A percentile compares a stretch with the other conserved stretches of the same genome.
These are phyloP conservation scores for Miscanthus lutarioriparius DNA, from an alignment of 176 grass and related monocot genomes.

Conservation along the genomic window DNA sequence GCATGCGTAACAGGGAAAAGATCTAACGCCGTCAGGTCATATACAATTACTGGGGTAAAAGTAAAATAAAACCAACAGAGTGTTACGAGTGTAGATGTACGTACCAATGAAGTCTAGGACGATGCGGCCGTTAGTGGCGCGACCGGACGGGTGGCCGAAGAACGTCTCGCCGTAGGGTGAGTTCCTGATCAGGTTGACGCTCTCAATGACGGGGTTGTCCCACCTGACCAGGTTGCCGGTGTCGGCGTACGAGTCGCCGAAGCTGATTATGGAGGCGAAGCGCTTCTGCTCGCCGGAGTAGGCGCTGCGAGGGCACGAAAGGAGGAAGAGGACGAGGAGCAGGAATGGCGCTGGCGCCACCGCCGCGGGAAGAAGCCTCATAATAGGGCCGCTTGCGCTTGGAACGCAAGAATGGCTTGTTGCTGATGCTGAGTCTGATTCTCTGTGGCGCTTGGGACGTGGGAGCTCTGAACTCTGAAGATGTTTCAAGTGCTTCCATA, in stretches of 20 bases:
- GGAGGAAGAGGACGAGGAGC: not conserved
- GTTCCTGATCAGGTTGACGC: not conserved
- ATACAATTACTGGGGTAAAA: no score
- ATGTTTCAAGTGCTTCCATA: not conserved
- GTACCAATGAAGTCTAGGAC: slow-evolving; percentile 41
- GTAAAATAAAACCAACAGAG: no score
- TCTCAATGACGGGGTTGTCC: not conserved
- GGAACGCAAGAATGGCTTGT: not conserved
- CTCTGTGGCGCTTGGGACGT: not conserved
- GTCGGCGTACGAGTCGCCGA: slow-evolving; percentile 64
- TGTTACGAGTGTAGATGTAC: not conserved
- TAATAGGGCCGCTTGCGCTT: not conserved
- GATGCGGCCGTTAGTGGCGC: slow-evolving; percentile 54
- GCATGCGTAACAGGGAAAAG: no score
- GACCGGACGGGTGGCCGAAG: slow-evolving; percentile 32
- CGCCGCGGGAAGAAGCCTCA: not conserved
- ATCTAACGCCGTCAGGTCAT: no score
- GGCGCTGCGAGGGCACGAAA: not conserved
- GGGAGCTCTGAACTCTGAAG: not conserved
- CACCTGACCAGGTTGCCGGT: slow-evolving; percentile 51
- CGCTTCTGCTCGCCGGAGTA: not conserved
- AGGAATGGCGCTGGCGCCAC: not conserved
- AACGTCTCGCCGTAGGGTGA: slow-evolving; percentile 38
- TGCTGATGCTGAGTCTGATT: no score
- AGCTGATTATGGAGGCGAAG: slow-evolving; percentile 55